A percentile compares a stretch with the other conserved stretches of the same genome.
These are phyloP conservation scores for Rhizophagus sp. DNA, from an alignment of 192 early-diverging fungal species.

Conservation along the genomic window DNA sequence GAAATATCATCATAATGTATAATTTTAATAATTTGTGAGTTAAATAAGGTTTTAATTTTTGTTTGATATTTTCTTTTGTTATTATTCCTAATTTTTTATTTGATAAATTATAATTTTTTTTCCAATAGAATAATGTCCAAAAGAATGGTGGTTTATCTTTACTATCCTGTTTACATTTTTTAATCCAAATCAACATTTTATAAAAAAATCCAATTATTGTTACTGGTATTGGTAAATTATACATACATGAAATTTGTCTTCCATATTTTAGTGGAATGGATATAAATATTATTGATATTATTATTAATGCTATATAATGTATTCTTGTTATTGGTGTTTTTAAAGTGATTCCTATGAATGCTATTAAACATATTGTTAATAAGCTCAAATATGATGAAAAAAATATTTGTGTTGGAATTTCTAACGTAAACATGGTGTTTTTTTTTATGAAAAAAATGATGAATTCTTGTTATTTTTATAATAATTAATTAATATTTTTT, in stretches of 20 bases:
- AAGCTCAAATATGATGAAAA: background rate
- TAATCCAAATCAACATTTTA: slow-evolving; percentile 1
- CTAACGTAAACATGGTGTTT: background rate
- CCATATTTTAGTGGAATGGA: background rate
- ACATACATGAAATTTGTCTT: background rate
- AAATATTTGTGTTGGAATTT: background rate
- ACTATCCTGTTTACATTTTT: background rate
- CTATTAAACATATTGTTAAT: background rate
- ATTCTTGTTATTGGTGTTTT: background rate
- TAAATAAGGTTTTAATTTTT: background rate
- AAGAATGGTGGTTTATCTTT: background rate
- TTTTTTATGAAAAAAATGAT: too few species aligned
- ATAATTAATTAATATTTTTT: too few species aligned
- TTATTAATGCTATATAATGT: background rate
- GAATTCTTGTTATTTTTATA: too few species aligned
- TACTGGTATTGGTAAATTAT: background rate
- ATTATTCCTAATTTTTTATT: background rate
- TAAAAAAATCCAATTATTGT: background rate
- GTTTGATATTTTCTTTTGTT: background rate
- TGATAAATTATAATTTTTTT: background rate
- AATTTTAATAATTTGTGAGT: background rate
- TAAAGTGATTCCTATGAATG: background rate
- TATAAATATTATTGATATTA: background rate
- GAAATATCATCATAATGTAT: background rate
- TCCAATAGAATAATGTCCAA: background rate